These are phyloP conservation scores for Mycosphaerella arachidis DNA, from an alignment of 2,329 filamentous ascomycete species.

Conservation along the genomic window DNA sequence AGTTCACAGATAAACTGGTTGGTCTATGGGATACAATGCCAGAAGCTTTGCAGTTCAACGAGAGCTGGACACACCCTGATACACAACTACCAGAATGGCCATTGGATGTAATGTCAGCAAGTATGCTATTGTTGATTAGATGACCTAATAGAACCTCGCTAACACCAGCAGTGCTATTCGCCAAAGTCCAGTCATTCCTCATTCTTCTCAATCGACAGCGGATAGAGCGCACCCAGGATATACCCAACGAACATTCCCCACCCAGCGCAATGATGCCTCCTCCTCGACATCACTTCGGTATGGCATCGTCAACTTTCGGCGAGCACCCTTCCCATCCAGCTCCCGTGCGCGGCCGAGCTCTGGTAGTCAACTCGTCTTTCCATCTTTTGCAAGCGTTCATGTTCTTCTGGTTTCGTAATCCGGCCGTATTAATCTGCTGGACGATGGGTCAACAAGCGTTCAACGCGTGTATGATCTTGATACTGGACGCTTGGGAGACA, in stretches of 20 bases:
- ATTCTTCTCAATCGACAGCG: slow-evolving; percentile 48
- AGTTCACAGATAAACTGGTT: slow-evolving; percentile 43
- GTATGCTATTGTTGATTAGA: slow-evolving; percentile 28
- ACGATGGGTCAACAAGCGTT: slow-evolving; percentile 48
- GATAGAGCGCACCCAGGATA: slow-evolving; percentile 30
- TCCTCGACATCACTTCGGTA: slow-evolving; percentile 11
- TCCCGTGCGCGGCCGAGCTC: slow-evolving; percentile 35
- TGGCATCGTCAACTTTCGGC: slow-evolving; percentile 13
- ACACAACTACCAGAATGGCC: slow-evolving; percentile 45
- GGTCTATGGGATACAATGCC: slow-evolving; percentile 46
- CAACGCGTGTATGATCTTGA: slow-evolving; percentile 48
- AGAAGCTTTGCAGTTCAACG: slow-evolving; percentile 44
- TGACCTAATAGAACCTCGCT: background rate
- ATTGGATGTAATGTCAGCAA: slow-evolving; percentile 42
- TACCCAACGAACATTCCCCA: slow-evolving; percentile 16
- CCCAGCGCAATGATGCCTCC: slow-evolving; percentile 16
- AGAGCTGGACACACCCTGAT: slow-evolving; percentile 39
- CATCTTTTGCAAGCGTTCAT: slow-evolving; percentile 43
- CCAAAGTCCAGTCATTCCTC: slow-evolving; percentile 47
- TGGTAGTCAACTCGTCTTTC: slow-evolving; percentile 41
- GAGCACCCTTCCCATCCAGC: slow-evolving; percentile 25
- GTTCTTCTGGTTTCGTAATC: slow-evolving; percentile 43
- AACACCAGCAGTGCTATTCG: slow-evolving; percentile 38
- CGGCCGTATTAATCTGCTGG: slow-evolving; percentile 46
- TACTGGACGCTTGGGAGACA: slow-evolving; percentile 44